Base-by-base conservation (phyloP, 2,329 filamentous ascomycete species). In the Diaporthe sp. region DNA sequence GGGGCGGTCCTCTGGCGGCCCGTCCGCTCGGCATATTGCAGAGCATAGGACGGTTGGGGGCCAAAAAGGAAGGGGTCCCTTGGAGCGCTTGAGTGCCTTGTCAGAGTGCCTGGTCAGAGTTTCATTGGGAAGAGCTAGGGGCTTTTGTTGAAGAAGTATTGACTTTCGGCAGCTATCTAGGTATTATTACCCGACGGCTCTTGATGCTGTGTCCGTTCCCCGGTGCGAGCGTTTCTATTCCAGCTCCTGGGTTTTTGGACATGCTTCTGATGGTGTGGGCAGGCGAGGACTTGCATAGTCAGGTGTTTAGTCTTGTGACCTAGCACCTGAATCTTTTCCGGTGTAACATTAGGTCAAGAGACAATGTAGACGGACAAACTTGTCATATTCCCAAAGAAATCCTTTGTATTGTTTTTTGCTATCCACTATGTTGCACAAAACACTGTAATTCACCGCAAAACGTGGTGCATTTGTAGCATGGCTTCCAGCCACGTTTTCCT, bases 291-390 rank as follows among this genome's bases (percentile, higher is more conserved):
- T 22, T 59, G 61, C 32, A 72, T 68, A 72, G 73, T 74, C 73
- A 72, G 42, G 51, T 72, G 69, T 68, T 37, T 65, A 61, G 42
- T 72, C 69, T 39, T 71, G 69, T 71, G 58, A 59, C 59, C 22
- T 72, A 32, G 66, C 39, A 65, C 47, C 37, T 71, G 56, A 59
- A 66, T 55, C 32, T 37, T 19, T 71, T n/a, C n/a, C n/a, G n/a
- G 72, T 71, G 72, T 73, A 65, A 73, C 66, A 51, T 22, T 27
- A 47, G 39, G 70, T 37, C 56, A 63, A 51, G 37, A 53, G 30
- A 63, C 25, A 53, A 66, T 51, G 65, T 69, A 73, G 12, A 63
- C 10, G 13, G 17, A 6, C 59, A 12, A 27, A 32, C 35, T 42
- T 37, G 3, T 25, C 1, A 2, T 22, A 8, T 44, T 35, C 19